Conservation (phyloP, 108 stramenopile species). For the Cyclostephanos tholiformis region DNA sequence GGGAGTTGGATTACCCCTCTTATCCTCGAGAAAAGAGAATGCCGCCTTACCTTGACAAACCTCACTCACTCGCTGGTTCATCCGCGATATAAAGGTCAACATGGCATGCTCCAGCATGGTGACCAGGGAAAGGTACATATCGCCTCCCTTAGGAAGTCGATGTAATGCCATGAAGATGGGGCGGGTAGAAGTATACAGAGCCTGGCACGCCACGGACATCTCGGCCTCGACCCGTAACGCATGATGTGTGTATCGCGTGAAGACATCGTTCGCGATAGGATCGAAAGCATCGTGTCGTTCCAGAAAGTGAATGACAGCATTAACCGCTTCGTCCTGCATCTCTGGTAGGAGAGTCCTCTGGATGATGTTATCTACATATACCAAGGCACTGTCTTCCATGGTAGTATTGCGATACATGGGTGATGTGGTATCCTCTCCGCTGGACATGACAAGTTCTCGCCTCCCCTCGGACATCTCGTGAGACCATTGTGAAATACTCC, state of each 20-base stretch:
- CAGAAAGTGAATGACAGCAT: slow-evolving; percentile 77
- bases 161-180: slow-evolving; percentile 86
- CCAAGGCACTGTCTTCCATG: slow-evolving; percentile 64
- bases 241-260: slow-evolving; percentile 63
- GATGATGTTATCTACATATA: slow-evolving; percentile 81
- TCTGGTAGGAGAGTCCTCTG: slow-evolving; percentile 79
- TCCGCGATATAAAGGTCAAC: slow-evolving; percentile 85
- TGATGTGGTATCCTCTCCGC: slow-evolving; percentile 75
- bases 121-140: slow-evolving; percentile 84
- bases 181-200: slow-evolving; percentile 71
- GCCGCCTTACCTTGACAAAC: slow-evolving; percentile 73
- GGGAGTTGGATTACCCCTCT: slow-evolving; percentile 32
- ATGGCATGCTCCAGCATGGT: slow-evolving; percentile 86
- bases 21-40: slow-evolving; percentile 62
- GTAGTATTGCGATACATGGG: slow-evolving; percentile 48
- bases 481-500: slow-evolving; percentile 73
- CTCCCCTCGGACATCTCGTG: slow-evolving; percentile 57
- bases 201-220: slow-evolving; percentile 84
- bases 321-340: slow-evolving; percentile 85
- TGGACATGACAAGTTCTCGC: slow-evolving; percentile 60
- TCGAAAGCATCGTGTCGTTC: slow-evolving; percentile 86
- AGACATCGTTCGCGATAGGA: slow-evolving; percentile 72
- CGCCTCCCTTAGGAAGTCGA: slow-evolving; percentile 80
- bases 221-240: slow-evolving; percentile 81
- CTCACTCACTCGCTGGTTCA: slow-evolving; percentile 72